Evolutionary conservation across 768 basidiomycete genomes (phyloP).

Genomic region (Tylopilus sp.): DNA sequence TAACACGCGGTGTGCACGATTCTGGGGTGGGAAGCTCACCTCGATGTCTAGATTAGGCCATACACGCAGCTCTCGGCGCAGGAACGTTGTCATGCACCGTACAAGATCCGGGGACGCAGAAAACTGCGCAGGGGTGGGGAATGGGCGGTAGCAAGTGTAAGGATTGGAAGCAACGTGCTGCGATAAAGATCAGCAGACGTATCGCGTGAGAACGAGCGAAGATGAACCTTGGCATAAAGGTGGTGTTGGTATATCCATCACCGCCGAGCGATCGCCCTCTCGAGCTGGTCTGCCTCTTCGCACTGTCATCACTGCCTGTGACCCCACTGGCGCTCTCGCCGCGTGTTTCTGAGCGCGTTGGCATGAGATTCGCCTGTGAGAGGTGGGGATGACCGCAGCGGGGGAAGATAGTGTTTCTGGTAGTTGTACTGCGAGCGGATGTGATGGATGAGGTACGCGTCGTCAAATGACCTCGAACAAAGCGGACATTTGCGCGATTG

Average conservation of each 20-base stretch:
- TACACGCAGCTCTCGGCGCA: conserved; percentile 81
- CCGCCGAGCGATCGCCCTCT: conserved; percentile 68
- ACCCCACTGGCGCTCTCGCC: conserved; percentile 54
- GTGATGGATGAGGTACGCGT: conserved; percentile 71
- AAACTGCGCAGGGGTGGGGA: conserved; percentile 84
- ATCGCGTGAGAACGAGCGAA: background rate
- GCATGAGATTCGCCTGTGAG: conserved; percentile 29
- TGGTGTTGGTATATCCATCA: conserved; percentile 78
- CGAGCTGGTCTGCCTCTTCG: conserved; percentile 66
- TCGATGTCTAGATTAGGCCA: conserved; percentile 92
- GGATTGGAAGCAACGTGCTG: conserved; percentile 91
- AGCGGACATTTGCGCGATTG: conserved; percentile 80
- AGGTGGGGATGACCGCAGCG: conserved; percentile 51
- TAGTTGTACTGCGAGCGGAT: conserved; percentile 78
- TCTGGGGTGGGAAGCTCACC: conserved; percentile 39
- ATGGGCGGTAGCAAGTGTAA: conserved; percentile 87
- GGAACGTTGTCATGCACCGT: conserved; percentile 72
- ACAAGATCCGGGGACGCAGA: conserved; percentile 71
- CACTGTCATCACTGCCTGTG: conserved; percentile 45
- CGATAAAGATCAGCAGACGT: conserved; percentile 2
- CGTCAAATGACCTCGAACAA: conserved; percentile 63
- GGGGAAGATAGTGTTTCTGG: conserved; percentile 73
- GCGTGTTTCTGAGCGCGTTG: conserved; percentile 29
- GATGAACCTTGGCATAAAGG: conserved; percentile 79
- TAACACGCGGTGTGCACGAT: background rate